Percentiles rank a stretch among this genome's conserved stretches.
phyloP scores from a whole-genome alignment of 2,329 filamentous ascomycete species.

The Calonectria multiphialidica region DNA sequence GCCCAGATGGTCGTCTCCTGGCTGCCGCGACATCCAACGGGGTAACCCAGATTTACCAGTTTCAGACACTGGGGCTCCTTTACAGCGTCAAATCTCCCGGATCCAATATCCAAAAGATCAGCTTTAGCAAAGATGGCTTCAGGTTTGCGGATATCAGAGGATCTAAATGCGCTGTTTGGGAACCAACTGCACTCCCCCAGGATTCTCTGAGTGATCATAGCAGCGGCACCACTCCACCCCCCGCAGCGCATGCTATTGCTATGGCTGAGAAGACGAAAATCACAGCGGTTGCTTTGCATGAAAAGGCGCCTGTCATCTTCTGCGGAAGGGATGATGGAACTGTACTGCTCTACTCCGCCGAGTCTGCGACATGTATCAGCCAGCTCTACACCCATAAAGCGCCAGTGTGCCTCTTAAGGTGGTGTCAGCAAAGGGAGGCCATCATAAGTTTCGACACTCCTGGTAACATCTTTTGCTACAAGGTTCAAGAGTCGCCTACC shows the following conservation, averaged over 20 bases:
- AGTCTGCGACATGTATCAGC: constrained; percentile 27
- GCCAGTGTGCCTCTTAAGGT: constrained; percentile 42
- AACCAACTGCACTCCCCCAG: constrained; percentile 45
- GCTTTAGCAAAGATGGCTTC: constrained; percentile 46
- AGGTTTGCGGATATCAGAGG: constrained; percentile 50
- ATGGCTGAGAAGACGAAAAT: constrained; percentile 42
- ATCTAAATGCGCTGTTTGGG: constrained; percentile 52
- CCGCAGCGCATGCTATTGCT: constrained; percentile 38
- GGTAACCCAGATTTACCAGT: constrained; percentile 45
- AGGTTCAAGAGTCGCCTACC: constrained; percentile 21
- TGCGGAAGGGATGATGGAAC: constrained; percentile 53
- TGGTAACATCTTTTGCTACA: constrained; percentile 37
- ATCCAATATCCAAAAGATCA: constrained; percentile 45
- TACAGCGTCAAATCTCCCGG: constrained; percentile 29
- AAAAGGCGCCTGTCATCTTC: constrained; percentile 42
- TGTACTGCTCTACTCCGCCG: constrained; percentile 44
- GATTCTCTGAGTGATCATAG: constrained; percentile 43
- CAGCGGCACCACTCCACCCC: constrained; percentile 35
- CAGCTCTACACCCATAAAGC: constrained; percentile 47
- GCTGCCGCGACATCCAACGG: constrained; percentile 39
- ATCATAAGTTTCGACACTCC: constrained; percentile 46
- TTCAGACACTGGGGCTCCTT: constrained; percentile 42
- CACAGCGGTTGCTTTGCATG: constrained; percentile 44
- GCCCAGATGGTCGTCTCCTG: constrained; percentile 46
- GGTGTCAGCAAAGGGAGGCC: constrained; percentile 35